phyloP scores from a whole-genome alignment of 805 yeast species.

The Wickerhamomyces canadensis region DNA sequence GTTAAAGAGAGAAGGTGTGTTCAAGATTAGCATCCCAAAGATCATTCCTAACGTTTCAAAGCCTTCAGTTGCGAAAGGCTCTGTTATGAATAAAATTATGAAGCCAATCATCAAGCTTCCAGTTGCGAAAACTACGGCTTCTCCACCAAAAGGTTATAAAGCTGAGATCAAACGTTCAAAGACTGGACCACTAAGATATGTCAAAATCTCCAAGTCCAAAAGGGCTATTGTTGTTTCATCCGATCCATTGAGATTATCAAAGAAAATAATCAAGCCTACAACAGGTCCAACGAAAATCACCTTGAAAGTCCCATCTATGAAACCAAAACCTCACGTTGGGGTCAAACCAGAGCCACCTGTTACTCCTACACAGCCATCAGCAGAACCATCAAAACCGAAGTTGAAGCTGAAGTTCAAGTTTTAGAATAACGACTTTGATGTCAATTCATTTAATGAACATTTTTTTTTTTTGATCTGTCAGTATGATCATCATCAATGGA shows the following conservation, averaged over 20 bases:
- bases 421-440: no score
- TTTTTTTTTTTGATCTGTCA: no score
- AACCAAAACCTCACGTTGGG: background rate
- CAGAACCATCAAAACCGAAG: constrained; percentile 6
- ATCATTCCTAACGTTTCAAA: constrained; percentile 3
- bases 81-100: background rate
- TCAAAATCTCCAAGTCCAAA: constrained; percentile 32
- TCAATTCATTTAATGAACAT: background rate
- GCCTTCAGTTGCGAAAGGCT: constrained; percentile 1
- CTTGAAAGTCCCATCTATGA: background rate
- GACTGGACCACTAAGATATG: constrained; percentile 34
- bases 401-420: constrained; percentile 14
- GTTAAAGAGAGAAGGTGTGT: constrained; percentile 47
- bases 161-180: constrained; percentile 17
- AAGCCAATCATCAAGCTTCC: constrained; percentile 3
- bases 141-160: constrained; percentile 6
- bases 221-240: constrained; percentile 36
- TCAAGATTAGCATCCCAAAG: constrained; percentile 18
- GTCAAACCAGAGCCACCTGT: background rate
- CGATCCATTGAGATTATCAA: constrained; percentile 30
- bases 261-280: constrained; percentile 7
- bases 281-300: constrained; percentile 2
- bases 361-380: background rate
- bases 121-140: background rate
- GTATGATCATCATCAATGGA: no score